A percentile compares a stretch with the other conserved stretches of the same genome.
Conservation (phyloP, 1,284 basidiomycete genomes). For the Moniliophthora roreri region DNA sequence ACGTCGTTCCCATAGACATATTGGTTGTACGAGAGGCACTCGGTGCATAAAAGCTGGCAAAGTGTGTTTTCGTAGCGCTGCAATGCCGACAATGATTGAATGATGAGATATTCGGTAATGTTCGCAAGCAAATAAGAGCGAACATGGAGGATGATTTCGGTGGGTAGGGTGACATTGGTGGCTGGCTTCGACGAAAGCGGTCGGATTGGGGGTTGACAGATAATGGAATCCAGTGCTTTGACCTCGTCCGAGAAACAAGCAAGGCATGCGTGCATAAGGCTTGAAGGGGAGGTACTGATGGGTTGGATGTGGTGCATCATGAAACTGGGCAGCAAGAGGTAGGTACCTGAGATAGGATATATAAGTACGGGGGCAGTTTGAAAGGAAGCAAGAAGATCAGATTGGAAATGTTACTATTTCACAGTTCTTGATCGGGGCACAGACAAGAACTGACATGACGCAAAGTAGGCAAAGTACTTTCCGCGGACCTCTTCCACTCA, state of each 20-base stretch:
- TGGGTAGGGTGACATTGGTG: no score
- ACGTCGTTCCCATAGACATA: slow-evolving; percentile 48
- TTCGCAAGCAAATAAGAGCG: slow-evolving; percentile 36
- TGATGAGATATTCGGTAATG: slow-evolving; percentile 34
- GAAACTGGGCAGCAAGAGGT: slow-evolving; percentile 12
- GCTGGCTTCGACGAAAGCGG: slow-evolving; percentile 18
- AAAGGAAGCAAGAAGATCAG: slow-evolving; percentile 7
- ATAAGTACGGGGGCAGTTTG: slow-evolving; percentile 20
- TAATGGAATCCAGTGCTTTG: slow-evolving; percentile 38
- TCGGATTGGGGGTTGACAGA: slow-evolving; percentile 9
- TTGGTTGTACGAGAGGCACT: slow-evolving; percentile 45
- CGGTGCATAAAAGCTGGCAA: slow-evolving; percentile 40
- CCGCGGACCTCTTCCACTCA: background rate
- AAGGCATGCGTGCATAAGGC: slow-evolving; percentile 50
- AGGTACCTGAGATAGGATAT: slow-evolving; percentile 18
- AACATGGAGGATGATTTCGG: slow-evolving; percentile 48
- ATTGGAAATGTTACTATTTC: slow-evolving; percentile 10
- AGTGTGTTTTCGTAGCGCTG: slow-evolving; percentile 38
- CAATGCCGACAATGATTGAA: slow-evolving; percentile 36
- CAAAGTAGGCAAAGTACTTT: slow-evolving; percentile 18
- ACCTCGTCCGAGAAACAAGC: slow-evolving; percentile 45
- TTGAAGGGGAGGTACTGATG: slow-evolving; percentile 33
- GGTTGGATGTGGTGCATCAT: slow-evolving; percentile 18
- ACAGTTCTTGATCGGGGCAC: slow-evolving; percentile 21
- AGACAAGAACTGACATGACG: slow-evolving; percentile 34